Conservation (phyloP, 2,329 filamentous ascomycete species). For the Cladosporium sp. region DNA sequence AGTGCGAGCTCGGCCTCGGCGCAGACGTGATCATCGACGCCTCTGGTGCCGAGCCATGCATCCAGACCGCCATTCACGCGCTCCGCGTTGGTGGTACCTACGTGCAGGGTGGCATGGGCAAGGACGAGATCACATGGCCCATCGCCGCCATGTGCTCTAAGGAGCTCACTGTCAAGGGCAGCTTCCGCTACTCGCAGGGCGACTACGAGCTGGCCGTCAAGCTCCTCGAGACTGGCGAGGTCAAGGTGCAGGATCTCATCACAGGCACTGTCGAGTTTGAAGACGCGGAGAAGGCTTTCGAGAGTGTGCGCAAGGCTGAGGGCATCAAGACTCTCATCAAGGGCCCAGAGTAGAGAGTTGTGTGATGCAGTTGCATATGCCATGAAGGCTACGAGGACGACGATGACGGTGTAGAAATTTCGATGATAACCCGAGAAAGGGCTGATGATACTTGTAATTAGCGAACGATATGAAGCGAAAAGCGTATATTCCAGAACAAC, state of each 20-base stretch:
- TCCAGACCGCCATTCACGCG: slow-evolving; percentile 52
- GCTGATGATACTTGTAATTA: background rate
- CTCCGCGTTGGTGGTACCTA: slow-evolving; percentile 53
- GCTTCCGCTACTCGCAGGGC: slow-evolving; percentile 84
- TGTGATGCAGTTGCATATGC: background rate
- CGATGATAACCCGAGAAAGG: background rate
- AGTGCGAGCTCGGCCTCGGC: slow-evolving; percentile 61
- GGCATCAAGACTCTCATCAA: slow-evolving; percentile 66
- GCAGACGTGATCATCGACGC: slow-evolving; percentile 54
- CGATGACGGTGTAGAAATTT: slow-evolving; percentile 3
- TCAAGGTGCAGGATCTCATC: slow-evolving; percentile 77
- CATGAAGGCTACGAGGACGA: background rate
- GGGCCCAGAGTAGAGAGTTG: slow-evolving; percentile 30
- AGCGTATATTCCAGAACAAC: background rate
- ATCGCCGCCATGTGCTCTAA: slow-evolving; percentile 89
- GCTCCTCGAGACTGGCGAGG: slow-evolving; percentile 69
- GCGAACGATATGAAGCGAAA: background rate
- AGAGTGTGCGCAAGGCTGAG: slow-evolving; percentile 81
- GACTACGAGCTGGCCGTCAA: slow-evolving; percentile 85
- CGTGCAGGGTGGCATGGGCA: slow-evolving; percentile 88
- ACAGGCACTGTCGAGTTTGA: slow-evolving; percentile 75
- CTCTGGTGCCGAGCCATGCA: slow-evolving; percentile 51
- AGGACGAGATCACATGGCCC: slow-evolving; percentile 82
- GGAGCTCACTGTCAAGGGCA: slow-evolving; percentile 83
- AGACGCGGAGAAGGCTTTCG: slow-evolving; percentile 83